Percentiles rank a stretch among this genome's conserved stretches.
These are phyloP conservation scores for Aspergillus sclerotiicarbonarius DNA, from an alignment of 495 filamentous ascomycete species.

Conservation along the genomic window DNA sequence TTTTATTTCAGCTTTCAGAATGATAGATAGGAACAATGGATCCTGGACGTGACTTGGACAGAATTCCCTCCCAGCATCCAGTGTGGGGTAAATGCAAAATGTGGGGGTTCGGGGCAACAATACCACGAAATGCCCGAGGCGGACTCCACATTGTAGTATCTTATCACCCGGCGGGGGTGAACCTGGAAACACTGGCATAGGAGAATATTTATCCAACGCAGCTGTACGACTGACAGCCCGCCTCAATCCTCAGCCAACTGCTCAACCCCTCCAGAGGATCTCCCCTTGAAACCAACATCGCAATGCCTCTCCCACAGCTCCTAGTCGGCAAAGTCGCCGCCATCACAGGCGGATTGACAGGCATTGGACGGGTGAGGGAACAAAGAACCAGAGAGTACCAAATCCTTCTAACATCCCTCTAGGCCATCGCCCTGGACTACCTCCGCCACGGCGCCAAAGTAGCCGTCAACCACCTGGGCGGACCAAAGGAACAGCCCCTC, in stretches of 20 bases:
- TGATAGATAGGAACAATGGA: background rate
- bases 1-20: background rate
- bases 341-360: conserved; percentile 73
- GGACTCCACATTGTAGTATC: conserved; percentile 1
- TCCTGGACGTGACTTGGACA: background rate
- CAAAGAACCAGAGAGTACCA: background rate
- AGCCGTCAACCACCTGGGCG: conserved; percentile 67
- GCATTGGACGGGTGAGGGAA: conserved; percentile 60
- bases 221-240: background rate
- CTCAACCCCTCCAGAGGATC: background rate
- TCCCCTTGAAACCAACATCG: background rate
- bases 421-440: conserved; percentile 70
- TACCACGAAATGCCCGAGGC: conserved; percentile 1
- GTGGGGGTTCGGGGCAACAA: conserved; percentile 2
- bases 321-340: conserved; percentile 68
- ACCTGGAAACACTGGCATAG: background rate
- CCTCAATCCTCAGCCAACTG: background rate
- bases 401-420: background rate
- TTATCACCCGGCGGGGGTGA: background rate
- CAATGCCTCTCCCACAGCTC: conserved; percentile 31
- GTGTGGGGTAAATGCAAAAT: conserved; percentile 1
- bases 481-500: conserved; percentile 49
- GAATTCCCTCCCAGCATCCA: background rate
- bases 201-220: background rate
- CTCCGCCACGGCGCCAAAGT: conserved; percentile 68